A percentile compares a stretch with the other conserved stretches of the same genome.
Evolutionary conservation across 169 alveolate genomes (phyloP).

Genomic region (Cryptosporidium parvum): DNA sequence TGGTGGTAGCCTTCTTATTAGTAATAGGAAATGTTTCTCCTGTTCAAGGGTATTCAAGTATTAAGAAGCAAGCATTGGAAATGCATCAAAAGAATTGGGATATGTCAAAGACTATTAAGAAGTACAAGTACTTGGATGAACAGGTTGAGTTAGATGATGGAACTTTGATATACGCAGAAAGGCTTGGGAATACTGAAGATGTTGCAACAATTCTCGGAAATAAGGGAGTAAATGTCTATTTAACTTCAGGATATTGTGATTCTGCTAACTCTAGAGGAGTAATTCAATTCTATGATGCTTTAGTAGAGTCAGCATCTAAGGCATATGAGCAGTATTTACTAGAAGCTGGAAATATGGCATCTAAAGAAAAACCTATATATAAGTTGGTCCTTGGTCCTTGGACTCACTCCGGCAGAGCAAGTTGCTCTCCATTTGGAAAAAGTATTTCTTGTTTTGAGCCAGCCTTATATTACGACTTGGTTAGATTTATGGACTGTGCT

Average conservation of each 20-base stretch:
- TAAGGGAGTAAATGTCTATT: constrained; percentile 77
- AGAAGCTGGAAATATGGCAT: constrained; percentile 42
- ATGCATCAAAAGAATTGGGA: constrained; percentile 79
- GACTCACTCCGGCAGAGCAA: constrained; percentile 81
- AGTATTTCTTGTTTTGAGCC: constrained; percentile 78
- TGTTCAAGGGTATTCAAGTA: constrained; percentile 77
- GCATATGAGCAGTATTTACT: constrained; percentile 33
- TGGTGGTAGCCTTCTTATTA: constrained; percentile 77
- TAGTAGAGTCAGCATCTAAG: constrained; percentile 57
- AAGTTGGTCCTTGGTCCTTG: constrained; percentile 80
- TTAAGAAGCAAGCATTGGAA: constrained; percentile 73
- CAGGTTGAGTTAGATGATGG: constrained; percentile 74
- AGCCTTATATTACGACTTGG: constrained; percentile 76
- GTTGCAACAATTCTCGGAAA: constrained; percentile 74
- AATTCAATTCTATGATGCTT: constrained; percentile 72
- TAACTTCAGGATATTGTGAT: constrained; percentile 80
- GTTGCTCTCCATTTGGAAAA: constrained; percentile 80
- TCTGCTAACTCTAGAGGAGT: constrained; percentile 80
- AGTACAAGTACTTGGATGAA: constrained; percentile 77
- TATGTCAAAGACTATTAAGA: constrained; percentile 77
- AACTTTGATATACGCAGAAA: constrained; percentile 64
- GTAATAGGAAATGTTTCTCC: constrained; percentile 78
- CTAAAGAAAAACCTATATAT: constrained; percentile 55
- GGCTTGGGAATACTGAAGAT: constrained; percentile 77
- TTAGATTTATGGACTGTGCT: constrained; percentile 80